phyloP scores from a whole-genome alignment of 140 eudicot species.

The Ambrosia hybrid region DNA sequence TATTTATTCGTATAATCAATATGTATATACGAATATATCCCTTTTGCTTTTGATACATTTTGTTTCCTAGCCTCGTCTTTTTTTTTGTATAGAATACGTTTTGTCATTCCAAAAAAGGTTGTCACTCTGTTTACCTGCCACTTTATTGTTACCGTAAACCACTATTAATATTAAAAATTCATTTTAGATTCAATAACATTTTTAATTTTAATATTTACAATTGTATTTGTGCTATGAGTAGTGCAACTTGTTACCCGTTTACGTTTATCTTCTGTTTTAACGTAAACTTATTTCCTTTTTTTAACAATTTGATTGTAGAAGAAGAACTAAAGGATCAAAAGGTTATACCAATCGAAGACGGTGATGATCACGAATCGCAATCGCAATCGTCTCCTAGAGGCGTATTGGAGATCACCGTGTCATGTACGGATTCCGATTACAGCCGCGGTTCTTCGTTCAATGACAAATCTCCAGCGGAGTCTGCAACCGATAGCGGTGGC shows the following conservation, averaged over 20 bases:
- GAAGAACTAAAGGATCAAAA: conserved; percentile 21
- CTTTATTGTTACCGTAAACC: too few species aligned
- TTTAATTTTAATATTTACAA: not conserved
- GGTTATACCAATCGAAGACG: conserved; percentile 26
- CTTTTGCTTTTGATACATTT: too few species aligned
- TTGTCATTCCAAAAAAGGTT: too few species aligned
- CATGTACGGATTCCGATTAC: conserved; percentile 60
- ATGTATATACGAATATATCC: too few species aligned
- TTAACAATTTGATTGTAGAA: conserved; percentile 14
- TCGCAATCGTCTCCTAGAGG: conserved; percentile 64
- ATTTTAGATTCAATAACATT: too few species aligned
- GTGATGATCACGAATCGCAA: conserved; percentile 22
- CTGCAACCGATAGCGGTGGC: conserved; percentile 21
- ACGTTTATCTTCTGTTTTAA: not conserved
- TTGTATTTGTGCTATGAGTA: not conserved
- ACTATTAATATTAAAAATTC: too few species aligned
- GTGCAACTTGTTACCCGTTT: too few species aligned
- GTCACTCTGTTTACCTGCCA: too few species aligned
- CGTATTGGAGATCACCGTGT: conserved; percentile 53
- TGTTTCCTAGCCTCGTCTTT: too few species aligned
- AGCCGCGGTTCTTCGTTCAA: conserved; percentile 46
- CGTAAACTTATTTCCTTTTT: not conserved
- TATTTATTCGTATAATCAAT: too few species aligned
- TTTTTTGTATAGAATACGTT: too few species aligned
- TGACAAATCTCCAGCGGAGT: conserved; percentile 24